These are phyloP conservation scores for Scedosporium dehoogii DNA, from an alignment of 2,329 filamentous ascomycete species.

Conservation along the genomic window DNA sequence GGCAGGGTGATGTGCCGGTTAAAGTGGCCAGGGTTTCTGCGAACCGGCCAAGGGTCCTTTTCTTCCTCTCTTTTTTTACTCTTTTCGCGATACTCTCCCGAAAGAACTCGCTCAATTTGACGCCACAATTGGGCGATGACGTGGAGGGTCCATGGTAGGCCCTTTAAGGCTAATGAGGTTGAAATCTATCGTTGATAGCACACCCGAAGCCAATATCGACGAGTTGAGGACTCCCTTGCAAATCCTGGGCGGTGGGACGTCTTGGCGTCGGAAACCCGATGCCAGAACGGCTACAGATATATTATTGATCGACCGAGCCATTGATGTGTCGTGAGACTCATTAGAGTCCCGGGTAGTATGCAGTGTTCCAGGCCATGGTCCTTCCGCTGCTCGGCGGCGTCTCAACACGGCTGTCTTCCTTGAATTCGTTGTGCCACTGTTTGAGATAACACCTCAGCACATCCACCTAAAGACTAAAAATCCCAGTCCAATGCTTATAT, in stretches of 20 bases:
- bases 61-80: too few relatives aligned
- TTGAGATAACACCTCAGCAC: neutral
- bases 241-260: neutral
- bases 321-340: neutral
- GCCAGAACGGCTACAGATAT: neutral
- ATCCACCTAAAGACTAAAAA: neutral
- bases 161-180: conserved; percentile 1
- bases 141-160: neutral
- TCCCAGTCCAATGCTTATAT: neutral
- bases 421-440: neutral
- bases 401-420: too few relatives aligned
- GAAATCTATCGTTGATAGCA: neutral
- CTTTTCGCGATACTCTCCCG: neutral
- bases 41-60: neutral
- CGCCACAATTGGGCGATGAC: neutral
- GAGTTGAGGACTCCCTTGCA: neutral
- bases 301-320: neutral
- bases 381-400: neutral
- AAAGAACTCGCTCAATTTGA: neutral
- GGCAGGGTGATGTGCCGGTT: neutral
- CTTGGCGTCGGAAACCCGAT: neutral
- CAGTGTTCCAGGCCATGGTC: neutral
- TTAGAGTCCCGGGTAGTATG: neutral
- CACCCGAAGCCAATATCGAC: neutral
- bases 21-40: neutral